A percentile compares a stretch with the other conserved stretches of the same genome.
Evolutionary conservation across 1,284 basidiomycete genomes (phyloP).

Genomic region (Pseudozyma sp.): DNA sequence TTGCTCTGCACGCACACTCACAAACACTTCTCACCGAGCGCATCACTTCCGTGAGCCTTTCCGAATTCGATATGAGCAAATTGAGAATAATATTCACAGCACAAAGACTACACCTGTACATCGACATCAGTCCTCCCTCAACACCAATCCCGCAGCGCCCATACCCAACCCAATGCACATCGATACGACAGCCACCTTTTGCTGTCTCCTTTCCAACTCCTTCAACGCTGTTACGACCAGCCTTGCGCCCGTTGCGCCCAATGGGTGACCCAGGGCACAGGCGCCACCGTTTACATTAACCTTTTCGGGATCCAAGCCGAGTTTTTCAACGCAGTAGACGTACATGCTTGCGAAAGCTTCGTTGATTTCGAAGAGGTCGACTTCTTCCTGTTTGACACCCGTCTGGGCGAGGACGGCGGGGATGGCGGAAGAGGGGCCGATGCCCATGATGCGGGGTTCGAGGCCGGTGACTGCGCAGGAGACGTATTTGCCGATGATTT

Average conservation of each 20-base stretch:
- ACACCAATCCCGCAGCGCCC: slow-evolving; percentile 83
- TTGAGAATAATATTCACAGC: too few relatives aligned
- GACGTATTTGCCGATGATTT: slow-evolving; percentile 82
- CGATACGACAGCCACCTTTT: slow-evolving; percentile 84
- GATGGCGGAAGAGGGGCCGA: slow-evolving; percentile 69
- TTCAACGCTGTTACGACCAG: slow-evolving; percentile 88
- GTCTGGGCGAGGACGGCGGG: slow-evolving; percentile 73
- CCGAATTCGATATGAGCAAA: too few relatives aligned
- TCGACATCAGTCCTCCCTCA: slow-evolving; percentile 72
- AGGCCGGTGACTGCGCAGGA: slow-evolving; percentile 80
- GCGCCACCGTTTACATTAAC: slow-evolving; percentile 85
- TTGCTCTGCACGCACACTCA: too few relatives aligned
- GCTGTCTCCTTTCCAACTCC: slow-evolving; percentile 80
- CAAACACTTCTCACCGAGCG: too few relatives aligned
- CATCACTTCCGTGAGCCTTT: too few relatives aligned
- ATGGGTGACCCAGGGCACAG: slow-evolving; percentile 86
- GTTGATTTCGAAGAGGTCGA: slow-evolving; percentile 89
- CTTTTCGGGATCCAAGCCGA: slow-evolving; percentile 77
- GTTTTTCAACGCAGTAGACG: slow-evolving; percentile 78
- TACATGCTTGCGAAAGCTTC: slow-evolving; percentile 72
- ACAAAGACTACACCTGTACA: too few relatives aligned
- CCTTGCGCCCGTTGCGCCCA: slow-evolving; percentile 87
- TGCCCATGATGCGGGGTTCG: slow-evolving; percentile 84
- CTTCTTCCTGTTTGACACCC: slow-evolving; percentile 78
- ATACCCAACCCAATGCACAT: slow-evolving; percentile 83